Conservation (phyloP, 2,329 filamentous ascomycete species). For the Gnomoniopsis sp. region DNA sequence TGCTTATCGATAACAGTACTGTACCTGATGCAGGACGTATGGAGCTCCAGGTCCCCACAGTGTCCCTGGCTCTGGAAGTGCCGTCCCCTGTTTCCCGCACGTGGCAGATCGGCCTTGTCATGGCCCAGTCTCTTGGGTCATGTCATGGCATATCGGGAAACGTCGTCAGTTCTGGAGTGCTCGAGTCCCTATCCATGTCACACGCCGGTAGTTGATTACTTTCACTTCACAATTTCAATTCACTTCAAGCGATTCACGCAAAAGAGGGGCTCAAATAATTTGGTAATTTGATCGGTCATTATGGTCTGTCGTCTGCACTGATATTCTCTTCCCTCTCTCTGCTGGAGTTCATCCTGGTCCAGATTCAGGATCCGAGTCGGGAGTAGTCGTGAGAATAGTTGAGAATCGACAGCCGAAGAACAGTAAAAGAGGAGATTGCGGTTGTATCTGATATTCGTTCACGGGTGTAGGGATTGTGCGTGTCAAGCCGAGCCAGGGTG, state of each 20-base stretch:
- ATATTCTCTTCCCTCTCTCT: slow-evolving; percentile 15
- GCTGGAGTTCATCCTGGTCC: slow-evolving; percentile 12
- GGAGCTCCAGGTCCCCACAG: background rate
- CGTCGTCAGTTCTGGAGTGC: background rate
- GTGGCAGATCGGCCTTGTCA: slow-evolving; percentile 4
- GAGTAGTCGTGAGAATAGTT: slow-evolving; percentile 10
- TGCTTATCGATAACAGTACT: slow-evolving; percentile 18
- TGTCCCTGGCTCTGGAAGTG: background rate
- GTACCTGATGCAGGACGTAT: background rate
- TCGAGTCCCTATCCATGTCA: background rate
- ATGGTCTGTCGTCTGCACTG: slow-evolving; percentile 18
- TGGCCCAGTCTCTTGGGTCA: background rate
- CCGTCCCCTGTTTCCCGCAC: background rate
- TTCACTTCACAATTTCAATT: background rate
- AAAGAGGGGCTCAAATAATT: background rate
- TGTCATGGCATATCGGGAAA: slow-evolving; percentile 2
- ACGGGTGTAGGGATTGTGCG: slow-evolving; percentile 9
- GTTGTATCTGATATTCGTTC: background rate
- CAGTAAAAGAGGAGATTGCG: slow-evolving; percentile 11
- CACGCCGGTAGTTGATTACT: background rate
- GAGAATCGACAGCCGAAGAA: slow-evolving; percentile 6
- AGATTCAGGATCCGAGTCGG: background rate
- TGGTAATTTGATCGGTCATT: slow-evolving; percentile 14
- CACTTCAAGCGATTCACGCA: background rate
- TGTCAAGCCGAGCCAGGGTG: background rate